Conservation (phyloP, 73 alveolate species). For the Blepharisma japonicum region DNA sequence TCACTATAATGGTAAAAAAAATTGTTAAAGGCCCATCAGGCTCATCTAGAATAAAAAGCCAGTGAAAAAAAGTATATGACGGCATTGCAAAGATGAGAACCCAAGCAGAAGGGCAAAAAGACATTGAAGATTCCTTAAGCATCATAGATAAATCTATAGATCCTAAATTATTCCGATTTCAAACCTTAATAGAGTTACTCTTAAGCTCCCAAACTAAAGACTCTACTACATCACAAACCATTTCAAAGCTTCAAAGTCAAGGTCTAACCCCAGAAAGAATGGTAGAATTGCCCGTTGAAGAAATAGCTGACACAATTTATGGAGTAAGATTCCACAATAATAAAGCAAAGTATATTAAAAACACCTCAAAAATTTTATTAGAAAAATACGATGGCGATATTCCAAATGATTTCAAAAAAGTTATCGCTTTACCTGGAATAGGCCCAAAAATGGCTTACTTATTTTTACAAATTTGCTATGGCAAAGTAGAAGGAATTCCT, state of each 20-base stretch:
- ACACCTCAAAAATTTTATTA: conserved; percentile 64
- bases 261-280: conserved; percentile 77
- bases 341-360: conserved; percentile 76
- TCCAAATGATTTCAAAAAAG: conserved; percentile 64
- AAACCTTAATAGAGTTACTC: conserved; percentile 83
- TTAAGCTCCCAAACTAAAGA: conserved; percentile 91
- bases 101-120: conserved; percentile 75
- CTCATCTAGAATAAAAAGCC: conserved; percentile 23
- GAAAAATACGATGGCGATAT: conserved; percentile 76
- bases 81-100: conserved; percentile 52
- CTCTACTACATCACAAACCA: conserved; percentile 71
- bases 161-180: conserved; percentile 63
- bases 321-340: conserved; percentile 80
- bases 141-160: conserved; percentile 36
- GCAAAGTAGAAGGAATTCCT: conserved; percentile 81
- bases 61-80: conserved; percentile 62
- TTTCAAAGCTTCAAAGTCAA: conserved; percentile 60
- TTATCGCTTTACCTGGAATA: conserved; percentile 80
- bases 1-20: conserved; percentile 2
- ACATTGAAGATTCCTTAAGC: conserved; percentile 60
- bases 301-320: conserved; percentile 54
- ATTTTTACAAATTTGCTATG: conserved; percentile 73
- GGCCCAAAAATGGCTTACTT: conserved; percentile 88
- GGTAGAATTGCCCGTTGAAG: conserved; percentile 52
- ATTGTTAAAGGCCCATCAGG: neutral